Conservation (phyloP, 2,329 filamentous ascomycete genomes). For the Torrubiella hemipterigena region DNA sequence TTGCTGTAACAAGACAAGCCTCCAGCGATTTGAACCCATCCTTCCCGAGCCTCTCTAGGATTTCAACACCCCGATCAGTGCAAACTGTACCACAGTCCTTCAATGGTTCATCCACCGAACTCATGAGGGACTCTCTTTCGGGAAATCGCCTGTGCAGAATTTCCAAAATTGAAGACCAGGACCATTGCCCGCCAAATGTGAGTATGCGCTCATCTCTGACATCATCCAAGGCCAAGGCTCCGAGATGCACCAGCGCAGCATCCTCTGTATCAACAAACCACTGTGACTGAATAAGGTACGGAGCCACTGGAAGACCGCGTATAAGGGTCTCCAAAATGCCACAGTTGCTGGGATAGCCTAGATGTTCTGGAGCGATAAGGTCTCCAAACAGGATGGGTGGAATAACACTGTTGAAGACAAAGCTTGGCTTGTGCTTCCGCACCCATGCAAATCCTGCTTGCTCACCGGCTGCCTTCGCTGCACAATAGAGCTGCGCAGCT, state of each 20-base stretch:
- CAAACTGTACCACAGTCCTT: too few species aligned
- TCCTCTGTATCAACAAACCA: slow-evolving; percentile 1
- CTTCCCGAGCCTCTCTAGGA: too few species aligned
- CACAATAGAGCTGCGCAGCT: background rate
- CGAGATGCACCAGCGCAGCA: slow-evolving; percentile 1
- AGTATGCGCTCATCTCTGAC: background rate
- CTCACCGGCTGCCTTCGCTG: background rate
- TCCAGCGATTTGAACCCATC: too few species aligned
- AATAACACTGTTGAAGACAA: slow-evolving; percentile 3
- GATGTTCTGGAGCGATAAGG: background rate
- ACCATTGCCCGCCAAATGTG: background rate
- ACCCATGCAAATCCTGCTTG: background rate
- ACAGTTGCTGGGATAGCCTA: background rate
- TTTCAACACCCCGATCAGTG: too few species aligned
- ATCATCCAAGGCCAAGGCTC: slow-evolving; percentile 1
- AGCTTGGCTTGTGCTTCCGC: slow-evolving; percentile 1
- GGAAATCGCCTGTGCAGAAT: background rate
- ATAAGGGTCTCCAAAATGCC: background rate
- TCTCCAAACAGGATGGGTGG: background rate
- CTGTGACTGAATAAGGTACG: background rate
- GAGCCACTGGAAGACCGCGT: background rate
- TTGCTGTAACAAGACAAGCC: too few species aligned
- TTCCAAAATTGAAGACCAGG: slow-evolving; percentile 1
- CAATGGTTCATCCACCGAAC: too few species aligned
- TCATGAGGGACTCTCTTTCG: too few species aligned